Evolutionary conservation across 116 monocot species (phyloP).

Genomic region (Phalaenopsis hybrid): DNA sequence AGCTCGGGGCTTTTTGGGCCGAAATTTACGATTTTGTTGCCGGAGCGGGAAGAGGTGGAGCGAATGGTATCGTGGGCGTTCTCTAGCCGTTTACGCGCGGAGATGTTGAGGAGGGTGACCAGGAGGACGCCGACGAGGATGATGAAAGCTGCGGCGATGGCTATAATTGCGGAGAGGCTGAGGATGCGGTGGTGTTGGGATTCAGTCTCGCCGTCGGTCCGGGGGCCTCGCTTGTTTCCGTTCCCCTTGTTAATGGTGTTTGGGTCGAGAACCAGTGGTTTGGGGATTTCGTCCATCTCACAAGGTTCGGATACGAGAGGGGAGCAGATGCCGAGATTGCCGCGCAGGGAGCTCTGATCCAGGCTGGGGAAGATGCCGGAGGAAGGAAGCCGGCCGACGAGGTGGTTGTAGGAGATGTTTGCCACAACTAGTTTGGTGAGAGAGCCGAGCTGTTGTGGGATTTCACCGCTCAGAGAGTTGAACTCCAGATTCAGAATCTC

Average conservation of each 20-base stretch:
- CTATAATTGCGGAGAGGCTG: constrained; percentile 56
- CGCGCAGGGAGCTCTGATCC: constrained; percentile 47
- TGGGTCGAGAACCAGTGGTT: constrained; percentile 82
- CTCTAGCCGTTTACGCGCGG: constrained; percentile 48
- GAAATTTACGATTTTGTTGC: constrained; percentile 44
- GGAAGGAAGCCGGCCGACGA: constrained; percentile 58
- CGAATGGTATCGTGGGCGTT: constrained; percentile 60
- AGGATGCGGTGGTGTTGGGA: constrained; percentile 35
- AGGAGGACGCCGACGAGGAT: constrained; percentile 49
- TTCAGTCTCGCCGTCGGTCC: neutral
- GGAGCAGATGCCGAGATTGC: constrained; percentile 73
- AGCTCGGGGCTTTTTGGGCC: constrained; percentile 21
- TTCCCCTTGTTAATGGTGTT: constrained; percentile 21
- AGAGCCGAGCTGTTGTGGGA: constrained; percentile 49
- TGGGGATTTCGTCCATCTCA: constrained; percentile 64
- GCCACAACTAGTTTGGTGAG: constrained; percentile 53
- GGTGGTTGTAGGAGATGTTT: constrained; percentile 77
- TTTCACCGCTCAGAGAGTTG: constrained; percentile 55
- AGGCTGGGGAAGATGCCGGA: constrained; percentile 55
- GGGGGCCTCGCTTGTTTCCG: neutral
- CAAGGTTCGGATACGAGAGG: constrained; percentile 65
- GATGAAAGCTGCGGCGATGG: constrained; percentile 51
- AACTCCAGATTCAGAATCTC: constrained; percentile 62
- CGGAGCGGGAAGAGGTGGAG: constrained; percentile 49
- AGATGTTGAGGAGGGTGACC: constrained; percentile 51